phyloP scores from a whole-genome alignment of 2,329 filamentous ascomycete genomes.

The Colletotrichum endophyticum region DNA sequence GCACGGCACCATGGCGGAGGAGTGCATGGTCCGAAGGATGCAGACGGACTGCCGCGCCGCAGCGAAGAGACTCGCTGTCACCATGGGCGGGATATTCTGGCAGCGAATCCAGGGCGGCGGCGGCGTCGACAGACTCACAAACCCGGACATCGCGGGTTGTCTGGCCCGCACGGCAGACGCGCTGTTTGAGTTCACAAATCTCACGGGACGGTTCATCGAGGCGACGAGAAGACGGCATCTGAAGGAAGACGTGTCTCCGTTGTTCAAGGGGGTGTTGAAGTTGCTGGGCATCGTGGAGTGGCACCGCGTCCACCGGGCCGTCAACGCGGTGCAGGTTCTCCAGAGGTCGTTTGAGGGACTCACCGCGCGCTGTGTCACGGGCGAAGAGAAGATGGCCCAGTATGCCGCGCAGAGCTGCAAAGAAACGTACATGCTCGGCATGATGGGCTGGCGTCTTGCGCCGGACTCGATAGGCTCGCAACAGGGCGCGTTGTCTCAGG shows the following conservation, averaged over 20 bases:
- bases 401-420: background rate
- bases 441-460: constrained; percentile 2
- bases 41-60: background rate
- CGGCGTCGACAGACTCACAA: background rate
- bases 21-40: background rate
- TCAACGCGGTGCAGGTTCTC: background rate
- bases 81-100: background rate
- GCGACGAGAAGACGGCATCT: background rate
- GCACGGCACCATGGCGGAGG: background rate
- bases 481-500: background rate
- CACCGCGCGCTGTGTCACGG: background rate
- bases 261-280: background rate
- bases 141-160: background rate
- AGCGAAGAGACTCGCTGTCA: background rate
- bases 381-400: background rate
- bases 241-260: background rate
- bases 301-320: constrained; percentile 3
- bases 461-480: background rate
- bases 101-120: background rate
- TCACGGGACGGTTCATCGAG: background rate
- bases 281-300: background rate
- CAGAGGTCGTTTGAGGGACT: background rate
- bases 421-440: background rate
- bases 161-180: background rate
- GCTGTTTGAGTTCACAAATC: background rate